Conservation (phyloP, 345 rosid species). For the Sisymbrium irio region DNA sequence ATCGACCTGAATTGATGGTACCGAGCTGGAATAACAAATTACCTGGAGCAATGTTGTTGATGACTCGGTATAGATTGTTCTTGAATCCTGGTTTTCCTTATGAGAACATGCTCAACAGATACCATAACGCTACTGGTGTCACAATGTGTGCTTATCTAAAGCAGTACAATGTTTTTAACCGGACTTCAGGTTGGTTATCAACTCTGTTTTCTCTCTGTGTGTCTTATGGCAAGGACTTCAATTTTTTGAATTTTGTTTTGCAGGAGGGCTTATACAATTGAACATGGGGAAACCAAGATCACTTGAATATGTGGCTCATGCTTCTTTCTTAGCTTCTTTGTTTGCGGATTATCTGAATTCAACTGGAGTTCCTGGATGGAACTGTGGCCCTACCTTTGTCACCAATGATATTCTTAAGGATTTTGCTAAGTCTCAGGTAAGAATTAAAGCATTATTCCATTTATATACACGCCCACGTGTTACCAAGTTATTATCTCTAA, state of each 20-base stretch:
- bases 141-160: slow-evolving; percentile 80
- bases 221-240: not conserved
- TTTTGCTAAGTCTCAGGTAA: slow-evolving; percentile 74
- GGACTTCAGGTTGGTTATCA: slow-evolving; percentile 55
- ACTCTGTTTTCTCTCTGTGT: not conserved
- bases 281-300: slow-evolving; percentile 57
- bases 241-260: not conserved
- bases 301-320: slow-evolving; percentile 62
- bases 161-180: slow-evolving; percentile 59
- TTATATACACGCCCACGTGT: not conserved
- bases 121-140: slow-evolving; percentile 63
- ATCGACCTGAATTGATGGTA: slow-evolving; percentile 38
- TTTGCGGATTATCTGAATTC: slow-evolving; percentile 75
- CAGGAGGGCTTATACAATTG: slow-evolving; percentile 69
- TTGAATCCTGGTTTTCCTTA: slow-evolving; percentile 78
- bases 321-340: slow-evolving; percentile 75
- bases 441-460: too few species aligned
- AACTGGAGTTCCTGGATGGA: slow-evolving; percentile 59
- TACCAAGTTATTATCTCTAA: not conserved
- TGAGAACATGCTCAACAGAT: slow-evolving; percentile 73
- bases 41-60: slow-evolving; percentile 85
- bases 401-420: slow-evolving; percentile 35
- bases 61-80: slow-evolving; percentile 71
- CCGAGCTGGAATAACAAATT: slow-evolving; percentile 82
- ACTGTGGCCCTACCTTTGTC: slow-evolving; percentile 55